phyloP scores from a whole-genome alignment of 306 rosid genomes.

The Cajanus cajan region DNA sequence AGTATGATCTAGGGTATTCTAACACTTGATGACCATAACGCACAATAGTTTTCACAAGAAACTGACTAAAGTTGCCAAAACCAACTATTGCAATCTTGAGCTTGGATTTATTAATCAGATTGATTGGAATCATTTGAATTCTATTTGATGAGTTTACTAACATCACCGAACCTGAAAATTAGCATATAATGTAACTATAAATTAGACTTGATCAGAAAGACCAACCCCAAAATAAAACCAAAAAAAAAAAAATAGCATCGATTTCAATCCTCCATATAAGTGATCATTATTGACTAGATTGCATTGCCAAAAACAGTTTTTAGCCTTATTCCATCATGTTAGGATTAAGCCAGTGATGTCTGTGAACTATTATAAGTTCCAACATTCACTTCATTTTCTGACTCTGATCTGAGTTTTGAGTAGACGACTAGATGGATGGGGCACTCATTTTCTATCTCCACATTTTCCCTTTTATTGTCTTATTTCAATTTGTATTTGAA shows the following conservation, averaged over 20 bases:
- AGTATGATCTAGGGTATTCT: slow-evolving; percentile 76
- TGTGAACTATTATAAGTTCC: too few relatives aligned
- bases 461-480: background rate
- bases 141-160: slow-evolving; percentile 15
- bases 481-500: slow-evolving; percentile 5
- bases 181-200: slow-evolving; percentile 1
- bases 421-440: too few relatives aligned
- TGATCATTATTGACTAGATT: background rate
- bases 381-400: too few relatives aligned
- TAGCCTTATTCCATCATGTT: background rate
- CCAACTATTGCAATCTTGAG: slow-evolving; percentile 79
- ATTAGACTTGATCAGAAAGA: slow-evolving; percentile 16
- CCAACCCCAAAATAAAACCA: background rate
- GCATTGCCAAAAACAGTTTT: background rate
- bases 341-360: background rate
- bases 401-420: too few relatives aligned
- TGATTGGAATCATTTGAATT: slow-evolving; percentile 20
- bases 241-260: background rate
- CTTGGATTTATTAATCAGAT: slow-evolving; percentile 43
- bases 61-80: slow-evolving; percentile 93
- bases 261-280: background rate
- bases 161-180: slow-evolving; percentile 39
- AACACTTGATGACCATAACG: slow-evolving; percentile 75
- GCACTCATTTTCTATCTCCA: too few relatives aligned
- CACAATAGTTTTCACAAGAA: slow-evolving; percentile 65